Percentiles rank a stretch among this genome's conserved stretches.
Conservation (phyloP, 2,329 filamentous ascomycete species). For the Metarhizium sp. region DNA sequence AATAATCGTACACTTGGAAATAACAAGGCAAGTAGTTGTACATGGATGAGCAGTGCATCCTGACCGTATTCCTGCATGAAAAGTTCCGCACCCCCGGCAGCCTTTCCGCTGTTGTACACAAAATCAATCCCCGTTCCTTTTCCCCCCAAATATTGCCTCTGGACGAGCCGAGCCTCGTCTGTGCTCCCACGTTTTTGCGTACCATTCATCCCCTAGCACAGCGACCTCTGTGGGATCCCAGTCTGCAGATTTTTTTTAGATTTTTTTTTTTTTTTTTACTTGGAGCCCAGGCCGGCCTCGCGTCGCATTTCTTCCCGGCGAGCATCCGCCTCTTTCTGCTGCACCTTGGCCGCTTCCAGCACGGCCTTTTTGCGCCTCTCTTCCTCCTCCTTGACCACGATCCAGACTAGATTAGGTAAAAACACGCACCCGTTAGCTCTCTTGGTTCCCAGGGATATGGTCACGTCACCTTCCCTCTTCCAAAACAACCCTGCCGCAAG, state of each 20-base stretch:
- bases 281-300: constrained; percentile 34
- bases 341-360: constrained; percentile 23
- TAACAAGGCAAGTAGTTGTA: background rate
- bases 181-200: background rate
- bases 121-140: background rate
- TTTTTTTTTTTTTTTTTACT: constrained; percentile 10
- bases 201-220: background rate
- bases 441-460: background rate
- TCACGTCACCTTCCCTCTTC: background rate
- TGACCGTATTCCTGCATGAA: background rate
- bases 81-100: background rate
- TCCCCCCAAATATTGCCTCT: background rate
- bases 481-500: too few species aligned
- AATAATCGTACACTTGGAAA: background rate
- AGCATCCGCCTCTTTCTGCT: constrained; percentile 31
- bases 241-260: background rate
- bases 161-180: background rate
- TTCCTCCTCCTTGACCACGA: constrained; percentile 40
- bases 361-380: constrained; percentile 30
- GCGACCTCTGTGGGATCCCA: too few species aligned
- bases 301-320: constrained; percentile 39
- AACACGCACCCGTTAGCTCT: constrained; percentile 6
- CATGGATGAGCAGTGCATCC: background rate
- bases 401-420: constrained; percentile 31
- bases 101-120: too few species aligned